phyloP scores from a whole-genome alignment of 495 filamentous ascomycete species.

The Xylaria curta region DNA sequence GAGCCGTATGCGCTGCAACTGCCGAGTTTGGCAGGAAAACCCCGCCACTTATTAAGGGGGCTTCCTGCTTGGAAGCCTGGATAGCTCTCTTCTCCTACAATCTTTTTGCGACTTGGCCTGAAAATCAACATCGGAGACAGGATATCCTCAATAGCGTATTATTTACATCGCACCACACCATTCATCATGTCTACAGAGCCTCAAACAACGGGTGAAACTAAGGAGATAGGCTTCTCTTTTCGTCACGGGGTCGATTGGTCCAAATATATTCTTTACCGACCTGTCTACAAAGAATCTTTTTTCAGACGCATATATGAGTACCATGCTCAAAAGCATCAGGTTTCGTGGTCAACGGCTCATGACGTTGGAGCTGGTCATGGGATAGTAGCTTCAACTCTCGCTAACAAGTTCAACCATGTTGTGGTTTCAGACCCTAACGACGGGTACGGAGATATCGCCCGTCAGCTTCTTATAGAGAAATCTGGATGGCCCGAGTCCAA shows the following conservation, averaged over 20 bases:
- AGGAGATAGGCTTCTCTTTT: not conserved
- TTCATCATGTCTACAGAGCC: not conserved
- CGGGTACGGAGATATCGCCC: constrained; percentile 33
- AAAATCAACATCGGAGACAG: not conserved
- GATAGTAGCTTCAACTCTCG: constrained; percentile 36
- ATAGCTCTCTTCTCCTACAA: too few species aligned
- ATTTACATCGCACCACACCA: not conserved
- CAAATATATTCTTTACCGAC: not conserved
- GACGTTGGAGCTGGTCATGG: constrained; percentile 38
- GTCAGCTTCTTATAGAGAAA: constrained; percentile 29
- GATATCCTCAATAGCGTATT: not conserved
- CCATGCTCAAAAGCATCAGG: not conserved
- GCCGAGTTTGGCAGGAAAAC: too few species aligned
- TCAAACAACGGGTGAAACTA: not conserved
- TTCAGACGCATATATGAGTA: constrained; percentile 14
- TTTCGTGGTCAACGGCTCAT: not conserved
- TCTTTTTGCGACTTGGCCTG: not conserved
- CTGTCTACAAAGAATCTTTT: not conserved
- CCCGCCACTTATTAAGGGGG: too few species aligned
- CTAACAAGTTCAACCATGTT: constrained; percentile 30
- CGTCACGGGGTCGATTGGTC: constrained; percentile 3
- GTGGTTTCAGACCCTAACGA: constrained; percentile 41
- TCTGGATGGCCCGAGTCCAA: constrained; percentile 29
- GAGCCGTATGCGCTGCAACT: too few species aligned
- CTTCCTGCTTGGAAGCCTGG: too few species aligned